Evolutionary conservation across 1,139 yeast species (phyloP).

Genomic region (Kodamaea derodonti): DNA sequence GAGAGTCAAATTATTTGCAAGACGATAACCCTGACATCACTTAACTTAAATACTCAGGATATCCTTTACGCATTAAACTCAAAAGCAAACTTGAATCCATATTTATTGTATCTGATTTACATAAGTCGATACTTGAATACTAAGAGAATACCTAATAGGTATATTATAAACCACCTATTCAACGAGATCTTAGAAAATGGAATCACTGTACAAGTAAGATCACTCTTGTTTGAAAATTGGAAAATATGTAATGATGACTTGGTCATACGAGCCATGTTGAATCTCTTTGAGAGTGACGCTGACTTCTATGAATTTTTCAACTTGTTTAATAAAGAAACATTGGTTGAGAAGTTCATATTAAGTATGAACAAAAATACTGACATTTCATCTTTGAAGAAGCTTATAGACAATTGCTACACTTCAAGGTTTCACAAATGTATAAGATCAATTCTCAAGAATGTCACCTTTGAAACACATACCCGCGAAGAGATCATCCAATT

Average conservation of each 20-base stretch:
- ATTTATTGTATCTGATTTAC: conserved; percentile 11
- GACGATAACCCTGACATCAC: conserved; percentile 1
- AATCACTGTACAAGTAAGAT: conserved; percentile 4
- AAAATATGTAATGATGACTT: conserved; percentile 5
- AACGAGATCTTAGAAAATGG: conserved; percentile 4
- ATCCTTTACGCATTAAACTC: conserved; percentile 9
- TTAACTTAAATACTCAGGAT: conserved; percentile 6
- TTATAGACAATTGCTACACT: conserved; percentile 1
- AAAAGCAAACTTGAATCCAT: conserved; percentile 8
- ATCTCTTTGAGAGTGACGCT: not conserved
- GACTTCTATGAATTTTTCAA: not conserved
- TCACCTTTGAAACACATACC: conserved; percentile 1
- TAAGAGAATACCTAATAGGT: conserved; percentile 8
- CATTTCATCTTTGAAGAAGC: not conserved
- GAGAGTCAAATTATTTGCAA: not conserved
- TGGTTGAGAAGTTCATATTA: not conserved
- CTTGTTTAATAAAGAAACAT: not conserved
- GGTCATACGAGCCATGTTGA: conserved; percentile 2
- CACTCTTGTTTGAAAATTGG: conserved; percentile 6
- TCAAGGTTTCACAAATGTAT: conserved; percentile 2
- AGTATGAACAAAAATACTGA: not conserved
- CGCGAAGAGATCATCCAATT: not conserved
- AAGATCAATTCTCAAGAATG: conserved; percentile 3
- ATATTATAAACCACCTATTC: conserved; percentile 12
- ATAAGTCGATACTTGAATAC: conserved; percentile 2